Percentiles rank a stretch among this genome's conserved stretches.
Evolutionary conservation across 2,329 filamentous ascomycete genomes (phyloP).

Genomic region (Alternaria novae-zelandiae): DNA sequence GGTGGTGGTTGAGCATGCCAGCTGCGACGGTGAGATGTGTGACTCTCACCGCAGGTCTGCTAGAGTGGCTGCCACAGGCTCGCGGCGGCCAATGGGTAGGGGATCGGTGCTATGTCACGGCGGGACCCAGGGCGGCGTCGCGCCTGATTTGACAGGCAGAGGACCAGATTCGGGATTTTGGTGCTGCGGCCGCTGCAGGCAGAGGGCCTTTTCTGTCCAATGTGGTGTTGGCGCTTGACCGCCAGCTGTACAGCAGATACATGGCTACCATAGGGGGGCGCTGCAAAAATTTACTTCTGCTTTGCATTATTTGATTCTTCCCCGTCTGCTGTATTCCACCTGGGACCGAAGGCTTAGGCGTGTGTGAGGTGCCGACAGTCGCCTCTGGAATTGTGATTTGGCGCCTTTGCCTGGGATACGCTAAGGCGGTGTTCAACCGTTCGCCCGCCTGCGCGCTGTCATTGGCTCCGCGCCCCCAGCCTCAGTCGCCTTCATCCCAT

Average conservation of each 20-base stretch:
- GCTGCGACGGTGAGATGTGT: slow-evolving; percentile 21
- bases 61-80: slow-evolving; percentile 27
- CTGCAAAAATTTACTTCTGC: slow-evolving; percentile 17
- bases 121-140: slow-evolving; percentile 15
- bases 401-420: slow-evolving; percentile 9
- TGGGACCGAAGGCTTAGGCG: slow-evolving; percentile 14
- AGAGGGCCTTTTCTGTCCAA: slow-evolving; percentile 10
- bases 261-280: slow-evolving; percentile 18
- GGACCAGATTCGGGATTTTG: slow-evolving; percentile 21
- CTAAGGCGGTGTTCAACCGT: slow-evolving; percentile 1
- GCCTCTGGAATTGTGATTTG: slow-evolving; percentile 11
- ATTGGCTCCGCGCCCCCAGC: slow-evolving; percentile 22
- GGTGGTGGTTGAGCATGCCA: background rate
- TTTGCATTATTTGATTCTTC: slow-evolving; percentile 15
- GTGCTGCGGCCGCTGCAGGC: slow-evolving; percentile 29
- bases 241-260: slow-evolving; percentile 26
- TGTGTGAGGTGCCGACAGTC: slow-evolving; percentile 15
- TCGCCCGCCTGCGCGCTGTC: background rate
- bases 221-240: slow-evolving; percentile 29
- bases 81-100: slow-evolving; percentile 25
- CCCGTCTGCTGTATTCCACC: slow-evolving; percentile 2
- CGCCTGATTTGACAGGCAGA: slow-evolving; percentile 26
- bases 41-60: slow-evolving; percentile 35
- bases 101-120: slow-evolving; percentile 20
- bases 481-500: slow-evolving; percentile 19